These are phyloP conservation scores for Talaromyces sp. DNA, from an alignment of 2,329 filamentous ascomycete species.

Conservation along the genomic window DNA sequence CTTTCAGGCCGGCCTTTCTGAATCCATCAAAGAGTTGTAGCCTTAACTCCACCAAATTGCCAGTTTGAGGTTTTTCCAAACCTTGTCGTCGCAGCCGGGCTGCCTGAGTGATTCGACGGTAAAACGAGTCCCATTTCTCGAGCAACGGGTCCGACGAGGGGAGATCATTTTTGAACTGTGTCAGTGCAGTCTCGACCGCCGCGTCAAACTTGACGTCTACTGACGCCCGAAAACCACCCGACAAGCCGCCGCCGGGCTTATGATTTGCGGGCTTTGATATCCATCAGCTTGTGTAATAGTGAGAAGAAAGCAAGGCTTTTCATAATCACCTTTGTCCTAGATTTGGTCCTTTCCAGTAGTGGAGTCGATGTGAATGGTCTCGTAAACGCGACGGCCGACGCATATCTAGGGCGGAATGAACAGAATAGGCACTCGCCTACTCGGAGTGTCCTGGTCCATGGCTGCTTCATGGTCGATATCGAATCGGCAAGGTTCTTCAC, in stretches of 20 bases:
- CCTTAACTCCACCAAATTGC: constrained; percentile 24
- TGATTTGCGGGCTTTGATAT: background rate
- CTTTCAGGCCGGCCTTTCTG: constrained; percentile 47
- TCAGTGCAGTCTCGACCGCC: constrained; percentile 25
- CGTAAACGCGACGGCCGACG: constrained; percentile 20
- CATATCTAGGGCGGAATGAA: constrained; percentile 29
- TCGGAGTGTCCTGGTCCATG: constrained; percentile 21
- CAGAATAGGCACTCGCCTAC: constrained; percentile 39
- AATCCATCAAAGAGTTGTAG: constrained; percentile 54
- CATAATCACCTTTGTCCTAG: background rate
- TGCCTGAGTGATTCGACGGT: constrained; percentile 29
- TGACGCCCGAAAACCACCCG: background rate
- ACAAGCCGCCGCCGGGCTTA: background rate
- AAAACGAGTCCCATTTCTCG: constrained; percentile 27
- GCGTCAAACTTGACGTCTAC: constrained; percentile 22
- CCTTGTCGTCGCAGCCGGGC: constrained; percentile 25
- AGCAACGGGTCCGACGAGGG: constrained; percentile 16
- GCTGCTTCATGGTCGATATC: constrained; percentile 3
- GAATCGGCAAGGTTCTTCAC: background rate
- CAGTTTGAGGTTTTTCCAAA: constrained; percentile 14
- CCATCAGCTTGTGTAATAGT: background rate
- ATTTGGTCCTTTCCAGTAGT: background rate
- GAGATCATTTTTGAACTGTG: constrained; percentile 22
- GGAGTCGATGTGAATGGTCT: constrained; percentile 31
- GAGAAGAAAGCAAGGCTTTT: background rate